Percentiles rank a stretch among this genome's conserved stretches.
Evolutionary conservation across 331 rosid genomes (phyloP).

Genomic region (Malus hybrid): DNA sequence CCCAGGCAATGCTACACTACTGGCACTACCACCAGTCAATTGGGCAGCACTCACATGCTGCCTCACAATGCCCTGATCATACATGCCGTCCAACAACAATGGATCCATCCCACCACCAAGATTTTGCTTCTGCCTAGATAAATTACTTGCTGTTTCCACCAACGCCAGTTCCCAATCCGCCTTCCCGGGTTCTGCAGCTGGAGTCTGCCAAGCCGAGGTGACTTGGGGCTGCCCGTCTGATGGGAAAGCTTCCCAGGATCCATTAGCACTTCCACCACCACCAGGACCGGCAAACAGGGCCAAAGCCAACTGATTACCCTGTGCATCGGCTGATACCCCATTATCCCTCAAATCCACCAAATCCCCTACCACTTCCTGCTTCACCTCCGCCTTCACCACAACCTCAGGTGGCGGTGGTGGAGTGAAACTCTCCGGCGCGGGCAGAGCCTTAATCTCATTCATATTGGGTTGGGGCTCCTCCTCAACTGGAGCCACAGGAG

Average conservation of each 20-base stretch:
- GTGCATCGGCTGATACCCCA: constrained; percentile 60
- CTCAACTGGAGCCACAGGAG: constrained; percentile 13
- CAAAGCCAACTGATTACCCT: constrained; percentile 76
- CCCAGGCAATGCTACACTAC: constrained; percentile 82
- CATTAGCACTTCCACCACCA: constrained; percentile 44
- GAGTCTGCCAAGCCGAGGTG: constrained; percentile 95
- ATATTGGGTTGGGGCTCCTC: constrained; percentile 46
- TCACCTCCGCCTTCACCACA: constrained; percentile 32
- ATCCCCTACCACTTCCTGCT: constrained; percentile 39
- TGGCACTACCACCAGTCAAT: constrained; percentile 79
- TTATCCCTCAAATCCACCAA: constrained; percentile 87
- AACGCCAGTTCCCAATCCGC: constrained; percentile 96
- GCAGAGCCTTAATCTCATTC: constrained; percentile 84
- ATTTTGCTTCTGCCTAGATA: constrained; percentile 57
- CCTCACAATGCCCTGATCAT: constrained; percentile 81
- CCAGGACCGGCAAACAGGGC: constrained; percentile 78
- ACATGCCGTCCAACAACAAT: constrained; percentile 79
- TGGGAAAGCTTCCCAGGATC: constrained; percentile 93
- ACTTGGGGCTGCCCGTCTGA: constrained; percentile 66
- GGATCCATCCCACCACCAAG: constrained; percentile 95
- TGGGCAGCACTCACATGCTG: constrained; percentile 73
- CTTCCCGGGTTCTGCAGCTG: constrained; percentile 83
- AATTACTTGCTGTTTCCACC: constrained; percentile 87
- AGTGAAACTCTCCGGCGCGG: constrained; percentile 64
- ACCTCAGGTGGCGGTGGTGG: constrained; percentile 54